A percentile compares a stretch with the other conserved stretches of the same genome.
Conservation (phyloP, 2,329 filamentous ascomycete species). For the Aureobasidium sp. region DNA sequence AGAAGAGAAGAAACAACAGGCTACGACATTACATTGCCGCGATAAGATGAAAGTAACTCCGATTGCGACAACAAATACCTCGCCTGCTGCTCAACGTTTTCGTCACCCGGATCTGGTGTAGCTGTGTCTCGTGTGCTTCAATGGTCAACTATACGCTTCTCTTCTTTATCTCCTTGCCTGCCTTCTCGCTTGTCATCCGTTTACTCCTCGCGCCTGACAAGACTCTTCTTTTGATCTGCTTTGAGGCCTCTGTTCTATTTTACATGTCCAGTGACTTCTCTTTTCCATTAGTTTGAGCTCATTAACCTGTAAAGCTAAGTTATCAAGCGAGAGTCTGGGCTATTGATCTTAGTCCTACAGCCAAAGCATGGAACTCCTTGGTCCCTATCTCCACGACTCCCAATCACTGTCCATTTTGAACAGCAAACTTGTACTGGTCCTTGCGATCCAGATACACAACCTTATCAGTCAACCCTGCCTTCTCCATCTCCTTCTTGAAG, state of each 20-base stretch:
- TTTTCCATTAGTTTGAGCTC: too few relatives aligned
- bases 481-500: slow-evolving; percentile 51
- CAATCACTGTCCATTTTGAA: slow-evolving; percentile 23
- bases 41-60: not conserved
- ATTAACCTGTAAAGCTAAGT: not conserved
- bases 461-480: slow-evolving; percentile 44
- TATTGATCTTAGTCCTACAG: too few relatives aligned
- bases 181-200: not conserved
- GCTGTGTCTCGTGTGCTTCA: not conserved
- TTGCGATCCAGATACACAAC: slow-evolving; percentile 56
- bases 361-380: not conserved
- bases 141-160: not conserved
- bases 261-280: too few relatives aligned
- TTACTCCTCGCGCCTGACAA: too few relatives aligned
- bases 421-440: slow-evolving; percentile 51
- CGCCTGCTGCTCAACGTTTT: not conserved
- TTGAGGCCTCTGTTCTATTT: too few relatives aligned
- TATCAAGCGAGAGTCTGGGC: not conserved
- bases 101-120: not conserved
- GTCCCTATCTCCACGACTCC: not conserved
- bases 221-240: too few relatives aligned
- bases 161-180: not conserved
- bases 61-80: not conserved
- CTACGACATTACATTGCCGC: not conserved
- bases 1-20: not conserved